Conservation (phyloP, 2,329 filamentous ascomycete species). For the Pseudogymnoascus sp. region DNA sequence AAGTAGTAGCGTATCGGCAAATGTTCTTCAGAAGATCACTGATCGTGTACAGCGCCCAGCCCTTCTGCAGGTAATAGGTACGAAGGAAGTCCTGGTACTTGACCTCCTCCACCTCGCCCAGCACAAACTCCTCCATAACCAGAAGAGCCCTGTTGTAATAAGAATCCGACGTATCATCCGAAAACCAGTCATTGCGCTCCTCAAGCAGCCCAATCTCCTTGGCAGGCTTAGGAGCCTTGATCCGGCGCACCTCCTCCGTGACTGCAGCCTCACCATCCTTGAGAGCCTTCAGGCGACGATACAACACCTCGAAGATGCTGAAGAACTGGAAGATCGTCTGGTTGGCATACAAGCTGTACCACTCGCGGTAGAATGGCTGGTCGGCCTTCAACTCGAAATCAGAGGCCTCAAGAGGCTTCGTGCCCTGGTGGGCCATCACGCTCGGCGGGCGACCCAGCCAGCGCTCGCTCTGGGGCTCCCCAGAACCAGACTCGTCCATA, state of each 20-base stretch:
- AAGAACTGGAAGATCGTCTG: constrained; percentile 91
- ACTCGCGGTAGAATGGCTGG: constrained; percentile 69
- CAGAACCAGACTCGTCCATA: constrained; percentile 39
- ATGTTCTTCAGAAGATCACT: constrained; percentile 80
- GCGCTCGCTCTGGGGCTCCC: constrained; percentile 56
- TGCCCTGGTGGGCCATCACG: constrained; percentile 44
- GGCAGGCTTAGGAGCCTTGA: constrained; percentile 69
- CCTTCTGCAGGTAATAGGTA: constrained; percentile 81
- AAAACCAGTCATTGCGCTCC: constrained; percentile 71
- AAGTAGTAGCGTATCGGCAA: constrained; percentile 70
- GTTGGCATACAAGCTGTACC: constrained; percentile 88
- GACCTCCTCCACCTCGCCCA: constrained; percentile 69
- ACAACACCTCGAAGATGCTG: constrained; percentile 85
- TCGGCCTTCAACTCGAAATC: constrained; percentile 64
- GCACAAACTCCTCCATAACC: constrained; percentile 79
- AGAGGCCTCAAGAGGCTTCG: constrained; percentile 45
- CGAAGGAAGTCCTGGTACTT: constrained; percentile 86
- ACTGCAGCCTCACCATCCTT: constrained; percentile 73
- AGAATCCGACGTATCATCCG: constrained; percentile 48
- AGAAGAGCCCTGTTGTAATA: constrained; percentile 82
- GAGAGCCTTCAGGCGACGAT: constrained; percentile 72
- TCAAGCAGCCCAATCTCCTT: constrained; percentile 76
- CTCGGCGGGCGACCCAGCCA: constrained; percentile 56
- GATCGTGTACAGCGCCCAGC: constrained; percentile 90
- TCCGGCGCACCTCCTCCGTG: constrained; percentile 61